Percentiles rank a stretch among this genome's conserved stretches.
Evolutionary conservation across 257 asterid species (phyloP).

Genomic region (Prunella vulgaris): DNA sequence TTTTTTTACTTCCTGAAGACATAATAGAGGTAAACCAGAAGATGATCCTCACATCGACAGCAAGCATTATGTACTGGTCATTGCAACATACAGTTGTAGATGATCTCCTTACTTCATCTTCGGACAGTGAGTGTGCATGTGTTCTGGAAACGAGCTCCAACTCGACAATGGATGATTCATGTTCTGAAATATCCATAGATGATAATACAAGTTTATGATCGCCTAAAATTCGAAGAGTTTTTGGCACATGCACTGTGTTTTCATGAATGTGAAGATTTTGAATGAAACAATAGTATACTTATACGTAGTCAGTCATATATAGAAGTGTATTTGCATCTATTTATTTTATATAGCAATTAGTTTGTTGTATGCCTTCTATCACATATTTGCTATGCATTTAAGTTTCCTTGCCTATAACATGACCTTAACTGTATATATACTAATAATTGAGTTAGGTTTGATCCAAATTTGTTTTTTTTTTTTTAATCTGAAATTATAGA

Average conservation of each 20-base stretch:
- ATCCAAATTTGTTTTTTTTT: no score
- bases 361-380: background rate
- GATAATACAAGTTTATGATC: slow-evolving; percentile 30
- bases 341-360: background rate
- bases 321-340: background rate
- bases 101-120: slow-evolving; percentile 33
- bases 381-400: background rate
- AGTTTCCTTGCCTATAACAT: background rate
- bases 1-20: slow-evolving; percentile 95
- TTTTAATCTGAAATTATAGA: no score
- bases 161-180: slow-evolving; percentile 66
- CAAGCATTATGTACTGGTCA: slow-evolving; percentile 72
- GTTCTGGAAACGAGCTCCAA: slow-evolving; percentile 48
- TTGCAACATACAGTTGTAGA: slow-evolving; percentile 46
- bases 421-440: no score
- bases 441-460: no score
- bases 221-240: background rate
- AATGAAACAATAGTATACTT: background rate
- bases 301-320: background rate
- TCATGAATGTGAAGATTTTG: background rate
- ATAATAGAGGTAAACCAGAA: slow-evolving; percentile 88
- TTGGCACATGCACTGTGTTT: background rate
- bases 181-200: slow-evolving; percentile 81
- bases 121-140: slow-evolving; percentile 53
- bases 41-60: slow-evolving; percentile 71